Evolutionary conservation across 768 basidiomycete species (phyloP), one percentile per base, ranked within the genome.

Genomic region (Tephrocybe sp.): DNA sequence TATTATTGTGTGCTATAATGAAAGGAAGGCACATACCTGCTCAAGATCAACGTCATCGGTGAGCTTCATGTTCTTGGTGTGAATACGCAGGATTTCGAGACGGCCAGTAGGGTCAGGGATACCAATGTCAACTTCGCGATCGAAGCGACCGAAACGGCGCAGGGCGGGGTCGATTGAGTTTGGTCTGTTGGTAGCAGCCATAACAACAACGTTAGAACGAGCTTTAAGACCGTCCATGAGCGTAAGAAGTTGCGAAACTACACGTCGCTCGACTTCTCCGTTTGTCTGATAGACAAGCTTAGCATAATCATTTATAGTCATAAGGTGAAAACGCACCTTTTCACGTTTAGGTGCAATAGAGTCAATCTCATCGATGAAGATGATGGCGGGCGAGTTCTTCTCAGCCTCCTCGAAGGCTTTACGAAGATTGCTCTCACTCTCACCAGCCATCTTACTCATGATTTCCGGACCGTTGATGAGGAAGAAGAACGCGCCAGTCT

Each of bases 401-500:
- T 99, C 97, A 2, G 97, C 96, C 74, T 99, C 97, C 70, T 98
- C 97, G 66, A 98, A 98, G 22, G 97, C 96, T 70, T 99, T 99
- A 59, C 97, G 77, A 54, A 99, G 74, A 70, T 99, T 99, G 64
- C 90, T 93, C 69, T 99, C 97, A 66, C 84, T 87, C 74, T 99
- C 97, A 59, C 97, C 97, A 45, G 97, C 97, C 97, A 99, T 99
- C 79, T 99, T 98, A 60, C 89, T 92, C 97, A 99, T 99, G 68
- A 99, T 98, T 71, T 99, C 97, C 44, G 97, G 97, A 46, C 97
- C 97, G 64, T 98, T 99, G 74, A 99, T 99, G 43, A 98, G 75
- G 86, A 99, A 99, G 82, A 99, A 99, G 83, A 99, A 99, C 13
- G 97, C 97, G 42, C 97, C 97, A 22, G 97, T 99, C 72, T 99